A percentile compares a stretch with the other conserved stretches of the same genome.
These are phyloP conservation scores for Beauveria australis DNA, from an alignment of 2,329 filamentous ascomycete species.

Conservation along the genomic window DNA sequence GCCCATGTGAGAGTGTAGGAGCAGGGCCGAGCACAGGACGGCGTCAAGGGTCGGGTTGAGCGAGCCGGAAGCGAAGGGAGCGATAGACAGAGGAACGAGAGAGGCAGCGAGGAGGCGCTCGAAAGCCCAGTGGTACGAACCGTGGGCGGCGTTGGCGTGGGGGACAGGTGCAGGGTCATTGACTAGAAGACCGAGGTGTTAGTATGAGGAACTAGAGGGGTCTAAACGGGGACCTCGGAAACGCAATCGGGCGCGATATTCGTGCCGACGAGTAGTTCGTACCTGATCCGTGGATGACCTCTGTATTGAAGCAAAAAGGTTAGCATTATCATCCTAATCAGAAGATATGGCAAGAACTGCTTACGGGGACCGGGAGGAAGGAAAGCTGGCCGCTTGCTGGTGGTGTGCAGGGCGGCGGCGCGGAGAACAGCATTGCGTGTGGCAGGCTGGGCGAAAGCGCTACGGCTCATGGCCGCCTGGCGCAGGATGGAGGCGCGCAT, in stretches of 20 bases:
- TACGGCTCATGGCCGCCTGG: slow-evolving; percentile 38
- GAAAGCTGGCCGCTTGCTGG: slow-evolving; percentile 66
- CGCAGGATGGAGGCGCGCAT: slow-evolving; percentile 47
- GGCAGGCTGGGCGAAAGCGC: slow-evolving; percentile 27
- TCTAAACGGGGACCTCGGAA: background rate
- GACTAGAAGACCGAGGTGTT: slow-evolving; percentile 37
- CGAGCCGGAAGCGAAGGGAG: slow-evolving; percentile 85
- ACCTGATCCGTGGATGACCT: slow-evolving; percentile 69
- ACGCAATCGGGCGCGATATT: background rate
- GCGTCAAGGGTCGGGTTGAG: slow-evolving; percentile 87
- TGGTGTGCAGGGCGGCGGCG: slow-evolving; percentile 80
- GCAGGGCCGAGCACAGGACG: slow-evolving; percentile 69
- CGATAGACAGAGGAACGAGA: slow-evolving; percentile 78
- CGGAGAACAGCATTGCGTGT: slow-evolving; percentile 26
- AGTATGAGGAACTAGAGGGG: background rate
- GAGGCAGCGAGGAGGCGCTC: slow-evolving; percentile 77
- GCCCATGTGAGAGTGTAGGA: slow-evolving; percentile 92
- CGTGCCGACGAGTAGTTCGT: slow-evolving; percentile 24
- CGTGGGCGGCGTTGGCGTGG: slow-evolving; percentile 65
- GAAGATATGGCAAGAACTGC: slow-evolving; percentile 25
- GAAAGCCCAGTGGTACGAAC: slow-evolving; percentile 98
- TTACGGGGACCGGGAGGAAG: slow-evolving; percentile 80
- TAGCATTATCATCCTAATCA: background rate
- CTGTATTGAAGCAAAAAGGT: slow-evolving; percentile 31
- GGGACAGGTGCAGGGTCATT: slow-evolving; percentile 82